These are phyloP conservation scores for Talaromyces sp. DNA, from an alignment of 2,329 filamentous ascomycete species.

Conservation along the genomic window DNA sequence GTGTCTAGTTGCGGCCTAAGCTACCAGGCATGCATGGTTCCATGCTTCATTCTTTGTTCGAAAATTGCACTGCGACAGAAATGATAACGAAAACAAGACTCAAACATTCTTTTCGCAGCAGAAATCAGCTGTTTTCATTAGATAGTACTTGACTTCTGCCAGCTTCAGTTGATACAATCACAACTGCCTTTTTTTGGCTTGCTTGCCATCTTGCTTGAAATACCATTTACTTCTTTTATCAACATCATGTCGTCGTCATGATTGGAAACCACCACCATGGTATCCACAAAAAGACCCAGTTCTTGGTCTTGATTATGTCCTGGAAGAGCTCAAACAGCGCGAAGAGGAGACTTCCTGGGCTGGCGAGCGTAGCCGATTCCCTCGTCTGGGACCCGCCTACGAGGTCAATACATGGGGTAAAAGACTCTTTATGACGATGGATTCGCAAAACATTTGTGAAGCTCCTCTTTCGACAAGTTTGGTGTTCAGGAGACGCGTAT, in stretches of 20 bases:
- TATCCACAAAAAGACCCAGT: slow-evolving; percentile 12
- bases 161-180: background rate
- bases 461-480: slow-evolving; percentile 8
- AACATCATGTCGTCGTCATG: background rate
- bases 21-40: too few species aligned
- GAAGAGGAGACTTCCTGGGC: background rate
- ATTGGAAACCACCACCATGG: background rate
- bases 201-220: background rate
- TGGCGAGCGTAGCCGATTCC: background rate
- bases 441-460: slow-evolving; percentile 7
- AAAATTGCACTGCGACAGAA: too few species aligned
- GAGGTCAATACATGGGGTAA: slow-evolving; percentile 13
- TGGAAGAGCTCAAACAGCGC: slow-evolving; percentile 5
- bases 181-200: background rate
- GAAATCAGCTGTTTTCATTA: background rate
- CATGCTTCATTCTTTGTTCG: too few species aligned
- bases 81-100: too few species aligned
- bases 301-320: slow-evolving; percentile 9
- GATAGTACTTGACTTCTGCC: background rate
- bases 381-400: slow-evolving; percentile 1
- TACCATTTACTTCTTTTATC: background rate
- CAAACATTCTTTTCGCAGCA: background rate
- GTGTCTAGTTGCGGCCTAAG: too few species aligned
- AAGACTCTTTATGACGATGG: background rate
- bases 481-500: slow-evolving; percentile 6